phyloP scores from a whole-genome alignment of 495 filamentous ascomycete species.

The Aspergillus sclerotioniger region DNA sequence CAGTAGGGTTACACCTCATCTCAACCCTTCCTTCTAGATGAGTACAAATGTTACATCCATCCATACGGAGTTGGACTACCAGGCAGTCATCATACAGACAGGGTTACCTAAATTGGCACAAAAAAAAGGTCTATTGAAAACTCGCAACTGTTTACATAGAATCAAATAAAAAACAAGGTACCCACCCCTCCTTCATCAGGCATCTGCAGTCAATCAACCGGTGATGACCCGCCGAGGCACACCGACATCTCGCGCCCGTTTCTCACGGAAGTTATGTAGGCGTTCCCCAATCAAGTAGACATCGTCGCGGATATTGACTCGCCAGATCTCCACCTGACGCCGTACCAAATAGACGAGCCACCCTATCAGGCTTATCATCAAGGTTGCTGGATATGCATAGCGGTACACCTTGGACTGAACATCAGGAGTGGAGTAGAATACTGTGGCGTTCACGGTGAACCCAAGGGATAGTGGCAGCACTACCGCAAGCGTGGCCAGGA shows the following conservation, averaged over 20 bases:
- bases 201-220: slow-evolving; percentile 21
- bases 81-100: too few species aligned
- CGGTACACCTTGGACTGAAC: slow-evolving; percentile 61
- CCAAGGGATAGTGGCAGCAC: slow-evolving; percentile 54
- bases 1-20: too few species aligned
- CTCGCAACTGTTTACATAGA: background rate
- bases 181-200: background rate
- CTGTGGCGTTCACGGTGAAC: slow-evolving; percentile 39
- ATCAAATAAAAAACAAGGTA: slow-evolving; percentile 8
- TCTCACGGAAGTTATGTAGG: slow-evolving; percentile 86
- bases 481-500: slow-evolving; percentile 59
- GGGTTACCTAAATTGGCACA: background rate
- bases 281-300: slow-evolving; percentile 94
- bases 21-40: too few species aligned
- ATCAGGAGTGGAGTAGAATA: slow-evolving; percentile 41
- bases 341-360: slow-evolving; percentile 42
- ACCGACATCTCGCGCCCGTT: slow-evolving; percentile 41
- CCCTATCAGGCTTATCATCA: slow-evolving; percentile 46
- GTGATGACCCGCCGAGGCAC: slow-evolving; percentile 42
- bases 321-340: slow-evolving; percentile 68
- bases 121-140: background rate
- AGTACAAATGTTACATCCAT: too few species aligned
- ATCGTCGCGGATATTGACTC: slow-evolving; percentile 82
- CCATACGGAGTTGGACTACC: background rate
- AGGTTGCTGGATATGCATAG: slow-evolving; percentile 65